Conservation (phyloP, 140 eudicot species). For the Oenanthe javanica region DNA sequence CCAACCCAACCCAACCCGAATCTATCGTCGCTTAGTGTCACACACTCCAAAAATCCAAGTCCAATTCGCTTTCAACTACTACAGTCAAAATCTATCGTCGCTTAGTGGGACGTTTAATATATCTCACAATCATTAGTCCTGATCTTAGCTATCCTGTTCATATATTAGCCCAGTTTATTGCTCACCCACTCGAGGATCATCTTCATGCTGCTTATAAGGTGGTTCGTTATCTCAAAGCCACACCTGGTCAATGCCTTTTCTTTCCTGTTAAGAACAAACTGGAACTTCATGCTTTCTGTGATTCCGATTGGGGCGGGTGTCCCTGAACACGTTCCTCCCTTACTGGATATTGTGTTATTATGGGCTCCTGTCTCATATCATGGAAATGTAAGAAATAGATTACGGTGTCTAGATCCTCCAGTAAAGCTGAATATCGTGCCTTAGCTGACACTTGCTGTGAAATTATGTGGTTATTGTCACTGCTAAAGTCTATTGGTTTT, state of each 20-base stretch:
- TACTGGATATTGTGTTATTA: no score
- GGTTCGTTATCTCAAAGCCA: no score
- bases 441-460: neutral
- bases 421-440: constrained; percentile 1
- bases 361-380: no score
- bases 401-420: neutral
- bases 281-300: neutral
- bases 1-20: no score
- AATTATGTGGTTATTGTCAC: neutral
- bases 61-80: no score
- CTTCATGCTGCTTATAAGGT: no score
- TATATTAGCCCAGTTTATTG: neutral
- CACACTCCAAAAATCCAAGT: no score
- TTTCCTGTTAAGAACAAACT: neutral
- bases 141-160: neutral
- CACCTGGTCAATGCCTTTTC: neutral
- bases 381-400: no score
- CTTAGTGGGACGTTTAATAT: neutral
- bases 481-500: neutral
- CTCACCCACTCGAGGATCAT: no score
- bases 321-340: no score
- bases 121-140: neutral
- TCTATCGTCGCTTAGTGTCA: no score
- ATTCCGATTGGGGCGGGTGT: no score
- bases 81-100: neutral